Evolutionary conservation across 306 rosid genomes (phyloP).

Genomic region (Acacia acuminata): DNA sequence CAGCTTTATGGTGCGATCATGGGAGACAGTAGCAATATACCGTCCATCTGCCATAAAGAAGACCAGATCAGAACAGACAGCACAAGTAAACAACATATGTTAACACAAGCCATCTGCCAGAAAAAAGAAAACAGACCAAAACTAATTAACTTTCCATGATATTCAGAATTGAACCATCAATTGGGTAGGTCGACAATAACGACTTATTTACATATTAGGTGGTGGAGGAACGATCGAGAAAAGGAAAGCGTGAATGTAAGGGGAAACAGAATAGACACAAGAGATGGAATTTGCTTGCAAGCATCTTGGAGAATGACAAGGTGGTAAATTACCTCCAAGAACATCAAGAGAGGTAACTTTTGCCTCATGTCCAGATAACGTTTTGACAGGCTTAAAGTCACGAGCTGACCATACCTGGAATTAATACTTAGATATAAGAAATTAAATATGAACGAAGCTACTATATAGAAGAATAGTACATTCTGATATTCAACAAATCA

Average conservation of each 20-base stretch:
- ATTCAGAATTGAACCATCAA: background rate
- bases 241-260: background rate
- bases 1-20: conserved; percentile 80
- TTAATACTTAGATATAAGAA: conserved; percentile 30
- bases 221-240: background rate
- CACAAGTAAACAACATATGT: background rate
- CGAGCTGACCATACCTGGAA: conserved; percentile 90
- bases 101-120: conserved; percentile 55
- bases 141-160: background rate
- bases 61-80: conserved; percentile 15
- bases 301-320: background rate
- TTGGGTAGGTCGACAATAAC: background rate
- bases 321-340: conserved; percentile 58
- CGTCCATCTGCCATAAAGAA: conserved; percentile 67
- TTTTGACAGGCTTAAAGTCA: conserved; percentile 91
- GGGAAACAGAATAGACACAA: background rate
- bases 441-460: conserved; percentile 25
- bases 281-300: background rate
- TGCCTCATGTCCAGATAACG: conserved; percentile 91
- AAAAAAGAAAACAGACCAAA: too few relatives aligned
- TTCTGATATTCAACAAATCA: conserved; percentile 15
- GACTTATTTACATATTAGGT: background rate
- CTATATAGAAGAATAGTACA: conserved; percentile 6
- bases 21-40: conserved; percentile 75
- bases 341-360: conserved; percentile 86